Percentiles rank a stretch among this genome's conserved stretches.
Evolutionary conservation across 2,329 filamentous ascomycete species (phyloP).

Genomic region (Ceratocystis eucalypticola): DNA sequence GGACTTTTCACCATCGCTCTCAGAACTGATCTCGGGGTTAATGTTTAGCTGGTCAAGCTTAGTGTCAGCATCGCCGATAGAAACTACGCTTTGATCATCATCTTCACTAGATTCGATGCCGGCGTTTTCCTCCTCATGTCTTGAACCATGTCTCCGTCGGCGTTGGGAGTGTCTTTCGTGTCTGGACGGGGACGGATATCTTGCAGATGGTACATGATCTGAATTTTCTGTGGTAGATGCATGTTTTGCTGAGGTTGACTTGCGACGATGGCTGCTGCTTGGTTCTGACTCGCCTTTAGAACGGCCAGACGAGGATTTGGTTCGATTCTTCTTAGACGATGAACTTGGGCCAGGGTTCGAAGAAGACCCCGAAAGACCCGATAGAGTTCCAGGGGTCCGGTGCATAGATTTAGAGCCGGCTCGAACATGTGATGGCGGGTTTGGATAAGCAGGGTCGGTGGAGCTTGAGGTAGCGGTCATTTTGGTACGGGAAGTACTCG

Average conservation of each 20-base stretch:
- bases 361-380: not conserved
- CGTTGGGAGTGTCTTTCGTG: not conserved
- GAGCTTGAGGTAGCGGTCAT: not conserved
- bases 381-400: not conserved
- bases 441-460: not conserved
- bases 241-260: conserved; percentile 10
- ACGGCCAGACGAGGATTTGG: conserved; percentile 11
- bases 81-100: not conserved
- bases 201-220: not conserved
- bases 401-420: conserved; percentile 7
- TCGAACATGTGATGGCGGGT: not conserved
- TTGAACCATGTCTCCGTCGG: conserved; percentile 2
- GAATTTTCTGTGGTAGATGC: not conserved
- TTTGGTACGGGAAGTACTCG: conserved; percentile 7
- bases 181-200: not conserved
- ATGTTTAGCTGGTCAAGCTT: not conserved
- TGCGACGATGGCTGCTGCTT: not conserved
- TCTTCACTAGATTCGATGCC: not conserved
- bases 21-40: not conserved
- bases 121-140: not conserved
- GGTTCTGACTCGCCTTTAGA: conserved; percentile 10
- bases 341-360: not conserved
- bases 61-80: not conserved
- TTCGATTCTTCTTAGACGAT: not conserved
- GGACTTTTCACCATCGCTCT: not conserved